phyloP scores from a whole-genome alignment of 2,329 filamentous ascomycete species.

The Fonsecaea multimorphosa region DNA sequence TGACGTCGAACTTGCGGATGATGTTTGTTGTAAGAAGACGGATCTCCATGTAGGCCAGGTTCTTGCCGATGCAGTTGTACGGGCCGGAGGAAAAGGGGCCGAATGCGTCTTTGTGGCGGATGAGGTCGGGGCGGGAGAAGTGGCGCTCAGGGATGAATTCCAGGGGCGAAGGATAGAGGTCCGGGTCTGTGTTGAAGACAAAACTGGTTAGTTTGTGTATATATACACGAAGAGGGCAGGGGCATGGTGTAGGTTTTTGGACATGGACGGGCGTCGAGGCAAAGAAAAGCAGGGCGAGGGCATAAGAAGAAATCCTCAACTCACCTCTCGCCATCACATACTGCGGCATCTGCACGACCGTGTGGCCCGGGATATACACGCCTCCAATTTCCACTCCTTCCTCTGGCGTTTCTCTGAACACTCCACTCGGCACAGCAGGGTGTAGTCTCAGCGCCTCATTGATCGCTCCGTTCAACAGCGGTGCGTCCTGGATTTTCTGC shows the following conservation, averaged over 20 bases:
- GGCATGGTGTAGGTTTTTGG: too few relatives aligned
- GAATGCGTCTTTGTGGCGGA: slow-evolving; percentile 44
- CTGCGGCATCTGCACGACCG: slow-evolving; percentile 39
- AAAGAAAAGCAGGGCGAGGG: neutral
- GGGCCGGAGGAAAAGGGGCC: slow-evolving; percentile 44
- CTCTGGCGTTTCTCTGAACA: slow-evolving; percentile 47
- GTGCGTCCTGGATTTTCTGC: slow-evolving; percentile 26
- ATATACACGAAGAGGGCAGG: neutral
- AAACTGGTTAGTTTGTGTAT: neutral
- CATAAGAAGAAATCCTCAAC: neutral
- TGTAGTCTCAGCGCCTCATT: slow-evolving; percentile 53
- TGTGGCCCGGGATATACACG: slow-evolving; percentile 44
- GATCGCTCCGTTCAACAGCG: slow-evolving; percentile 44
- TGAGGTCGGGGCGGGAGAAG: slow-evolving; percentile 42
- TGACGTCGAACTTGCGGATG: slow-evolving; percentile 40
- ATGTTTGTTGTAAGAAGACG: slow-evolving; percentile 37
- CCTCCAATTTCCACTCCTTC: slow-evolving; percentile 47
- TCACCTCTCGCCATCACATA: slow-evolving; percentile 36
- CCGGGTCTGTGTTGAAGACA: slow-evolving; percentile 15
- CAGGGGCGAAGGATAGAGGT: slow-evolving; percentile 33
- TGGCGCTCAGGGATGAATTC: slow-evolving; percentile 50
- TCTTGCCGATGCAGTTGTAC: slow-evolving; percentile 43
- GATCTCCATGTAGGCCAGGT: slow-evolving; percentile 43
- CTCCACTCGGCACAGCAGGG: slow-evolving; percentile 48
- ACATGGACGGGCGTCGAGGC: neutral